These are phyloP conservation scores for Aspergillus saccharolyticus DNA, from an alignment of 495 filamentous ascomycete genomes.

Conservation along the genomic window DNA sequence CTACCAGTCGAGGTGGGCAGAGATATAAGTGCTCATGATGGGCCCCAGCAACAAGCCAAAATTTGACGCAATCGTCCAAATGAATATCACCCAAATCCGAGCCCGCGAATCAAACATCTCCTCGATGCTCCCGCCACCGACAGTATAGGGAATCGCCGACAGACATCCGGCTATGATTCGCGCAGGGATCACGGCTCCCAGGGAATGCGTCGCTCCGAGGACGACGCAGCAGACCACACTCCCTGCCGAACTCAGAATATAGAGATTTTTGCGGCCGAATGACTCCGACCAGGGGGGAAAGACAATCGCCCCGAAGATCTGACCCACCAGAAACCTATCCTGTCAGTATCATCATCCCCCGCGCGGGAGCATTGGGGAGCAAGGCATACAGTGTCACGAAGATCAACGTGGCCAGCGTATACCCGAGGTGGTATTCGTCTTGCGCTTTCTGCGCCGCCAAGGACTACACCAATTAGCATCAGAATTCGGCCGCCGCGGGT, in stretches of 20 bases:
- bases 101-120: constrained; percentile 40
- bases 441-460: background rate
- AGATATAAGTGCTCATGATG: constrained; percentile 36
- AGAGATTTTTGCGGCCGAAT: constrained; percentile 44
- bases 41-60: constrained; percentile 39
- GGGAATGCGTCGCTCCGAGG: constrained; percentile 31
- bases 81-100: constrained; percentile 42
- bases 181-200: constrained; percentile 31
- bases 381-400: constrained; percentile 29
- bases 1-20: constrained; percentile 26
- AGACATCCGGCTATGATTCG: constrained; percentile 40
- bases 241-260: constrained; percentile 37
- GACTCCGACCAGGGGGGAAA: constrained; percentile 47
- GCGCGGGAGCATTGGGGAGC: background rate
- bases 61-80: constrained; percentile 37
- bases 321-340: constrained; percentile 41
- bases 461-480: background rate
- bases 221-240: constrained; percentile 37
- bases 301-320: constrained; percentile 43
- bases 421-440: constrained; percentile 21
- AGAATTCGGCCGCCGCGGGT: constrained; percentile 5
- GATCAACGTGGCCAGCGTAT: constrained; percentile 45
- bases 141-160: constrained; percentile 44
- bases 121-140: constrained; percentile 46
- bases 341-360: constrained; percentile 22